Conservation (phyloP, 2,329 filamentous ascomycete species). For the Alternaria sp. region DNA sequence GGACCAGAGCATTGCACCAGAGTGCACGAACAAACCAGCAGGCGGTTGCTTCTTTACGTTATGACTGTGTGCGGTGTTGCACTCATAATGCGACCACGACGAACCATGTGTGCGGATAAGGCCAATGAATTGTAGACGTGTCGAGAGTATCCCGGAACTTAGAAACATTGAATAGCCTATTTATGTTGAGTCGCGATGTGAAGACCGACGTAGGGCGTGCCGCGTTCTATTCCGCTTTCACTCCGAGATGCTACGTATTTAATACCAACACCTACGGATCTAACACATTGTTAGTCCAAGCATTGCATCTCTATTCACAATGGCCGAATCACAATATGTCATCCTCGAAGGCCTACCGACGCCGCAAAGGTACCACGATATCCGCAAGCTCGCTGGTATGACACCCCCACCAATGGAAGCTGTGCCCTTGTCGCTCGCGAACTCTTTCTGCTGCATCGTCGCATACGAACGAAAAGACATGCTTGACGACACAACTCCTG, state of each 20-base stretch:
- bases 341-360: conserved; percentile 39
- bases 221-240: background rate
- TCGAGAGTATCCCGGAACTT: background rate
- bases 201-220: background rate
- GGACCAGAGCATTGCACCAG: background rate
- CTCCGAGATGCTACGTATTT: background rate
- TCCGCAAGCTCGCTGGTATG: conserved; percentile 39
- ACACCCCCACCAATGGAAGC: conserved; percentile 42
- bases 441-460: conserved; percentile 36
- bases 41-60: background rate
- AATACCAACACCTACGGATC: background rate
- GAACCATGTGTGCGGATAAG: background rate
- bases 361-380: conserved; percentile 42
- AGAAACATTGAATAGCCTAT: background rate
- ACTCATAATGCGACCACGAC: background rate
- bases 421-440: conserved; percentile 37
- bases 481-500: conserved; percentile 30
- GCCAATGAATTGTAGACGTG: background rate
- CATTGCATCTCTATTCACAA: background rate
- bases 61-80: background rate
- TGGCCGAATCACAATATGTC: conserved; percentile 30
- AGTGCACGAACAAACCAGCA: background rate
- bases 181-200: background rate
- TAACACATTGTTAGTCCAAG: background rate
- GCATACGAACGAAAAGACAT: conserved; percentile 37